These are phyloP conservation scores for Gyromitra esculenta DNA, from an alignment of 2,329 filamentous ascomycete species.

Conservation along the genomic window DNA sequence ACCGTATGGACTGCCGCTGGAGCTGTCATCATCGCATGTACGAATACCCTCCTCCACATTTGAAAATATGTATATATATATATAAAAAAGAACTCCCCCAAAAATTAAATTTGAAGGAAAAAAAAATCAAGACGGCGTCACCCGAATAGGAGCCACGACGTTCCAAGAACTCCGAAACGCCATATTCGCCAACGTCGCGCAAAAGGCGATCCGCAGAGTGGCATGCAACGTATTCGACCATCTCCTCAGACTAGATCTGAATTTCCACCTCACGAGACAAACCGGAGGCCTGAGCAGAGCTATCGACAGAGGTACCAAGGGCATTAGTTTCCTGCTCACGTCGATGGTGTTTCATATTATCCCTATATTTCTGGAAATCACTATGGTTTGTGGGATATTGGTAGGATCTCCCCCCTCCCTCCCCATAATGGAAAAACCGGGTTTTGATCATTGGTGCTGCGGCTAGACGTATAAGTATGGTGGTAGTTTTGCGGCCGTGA, in stretches of 20 bases:
- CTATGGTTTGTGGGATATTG: conserved; percentile 93
- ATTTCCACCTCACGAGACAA: conserved; percentile 92
- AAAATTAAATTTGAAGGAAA: neutral
- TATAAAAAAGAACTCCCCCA: neutral
- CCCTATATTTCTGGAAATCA: conserved; percentile 91
- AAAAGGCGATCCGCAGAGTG: conserved; percentile 92
- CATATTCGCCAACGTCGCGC: conserved; percentile 94
- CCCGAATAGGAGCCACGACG: conserved; percentile 85
- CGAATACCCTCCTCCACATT: conserved; percentile 33
- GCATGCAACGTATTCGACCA: conserved; percentile 94
- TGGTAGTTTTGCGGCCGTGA: conserved; percentile 88
- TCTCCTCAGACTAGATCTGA: conserved; percentile 84
- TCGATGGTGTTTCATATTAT: conserved; percentile 99
- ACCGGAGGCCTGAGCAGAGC: conserved; percentile 93
- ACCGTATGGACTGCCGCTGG: conserved; percentile 89
- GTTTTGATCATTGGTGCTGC: conserved; percentile 37
- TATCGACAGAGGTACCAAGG: conserved; percentile 96
- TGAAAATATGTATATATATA: neutral
- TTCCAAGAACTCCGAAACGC: conserved; percentile 96
- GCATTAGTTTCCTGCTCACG: conserved; percentile 94
- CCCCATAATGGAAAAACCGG: neutral
- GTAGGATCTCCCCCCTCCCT: conserved; percentile 60
- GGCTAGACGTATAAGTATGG: conserved; percentile 88
- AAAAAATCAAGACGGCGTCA: conserved; percentile 72
- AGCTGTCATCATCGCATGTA: conserved; percentile 88